Percentiles rank a stretch among this genome's conserved stretches.
phyloP scores from a whole-genome alignment of 352 stramenopile genomes.

The Lagenidium sp. region DNA sequence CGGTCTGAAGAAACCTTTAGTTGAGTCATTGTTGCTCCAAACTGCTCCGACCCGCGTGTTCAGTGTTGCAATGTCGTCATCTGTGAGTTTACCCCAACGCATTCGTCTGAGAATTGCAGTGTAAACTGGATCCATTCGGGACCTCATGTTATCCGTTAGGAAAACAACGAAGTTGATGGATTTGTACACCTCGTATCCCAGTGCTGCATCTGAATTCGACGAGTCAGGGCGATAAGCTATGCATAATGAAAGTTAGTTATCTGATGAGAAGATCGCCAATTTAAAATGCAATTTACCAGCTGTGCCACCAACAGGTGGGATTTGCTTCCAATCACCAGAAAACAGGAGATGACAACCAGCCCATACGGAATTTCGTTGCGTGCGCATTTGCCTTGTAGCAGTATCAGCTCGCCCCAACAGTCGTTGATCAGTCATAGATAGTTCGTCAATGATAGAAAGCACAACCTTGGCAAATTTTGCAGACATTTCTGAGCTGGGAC shows the following conservation, averaged over 20 bases:
- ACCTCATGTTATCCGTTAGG: constrained; percentile 1
- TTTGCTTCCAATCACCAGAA: constrained; percentile 12
- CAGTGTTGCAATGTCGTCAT: neutral
- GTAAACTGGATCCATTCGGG: neutral
- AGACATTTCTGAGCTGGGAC: constrained; percentile 11
- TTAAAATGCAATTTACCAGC: constrained; percentile 11
- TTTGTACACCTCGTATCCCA: neutral
- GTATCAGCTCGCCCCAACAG: constrained; percentile 10
- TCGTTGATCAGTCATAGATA: constrained; percentile 14
- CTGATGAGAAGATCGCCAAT: too few species aligned
- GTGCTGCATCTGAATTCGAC: too few species aligned
- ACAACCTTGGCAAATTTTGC: constrained; percentile 1
- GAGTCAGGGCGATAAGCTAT: too few species aligned
- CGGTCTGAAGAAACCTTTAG: neutral
- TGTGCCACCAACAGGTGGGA: constrained; percentile 6
- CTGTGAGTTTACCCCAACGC: neutral
- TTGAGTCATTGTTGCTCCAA: neutral
- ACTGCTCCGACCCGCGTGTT: constrained; percentile 1
- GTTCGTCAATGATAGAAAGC: constrained; percentile 16
- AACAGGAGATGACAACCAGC: constrained; percentile 14
- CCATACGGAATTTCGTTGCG: neutral
- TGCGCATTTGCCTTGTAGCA: constrained; percentile 7
- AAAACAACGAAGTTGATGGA: constrained; percentile 1
- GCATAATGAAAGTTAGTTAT: too few species aligned
- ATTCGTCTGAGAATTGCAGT: neutral